Evolutionary conservation across 2,329 filamentous ascomycete species (phyloP).

Genomic region (Aspergillus sergii): DNA sequence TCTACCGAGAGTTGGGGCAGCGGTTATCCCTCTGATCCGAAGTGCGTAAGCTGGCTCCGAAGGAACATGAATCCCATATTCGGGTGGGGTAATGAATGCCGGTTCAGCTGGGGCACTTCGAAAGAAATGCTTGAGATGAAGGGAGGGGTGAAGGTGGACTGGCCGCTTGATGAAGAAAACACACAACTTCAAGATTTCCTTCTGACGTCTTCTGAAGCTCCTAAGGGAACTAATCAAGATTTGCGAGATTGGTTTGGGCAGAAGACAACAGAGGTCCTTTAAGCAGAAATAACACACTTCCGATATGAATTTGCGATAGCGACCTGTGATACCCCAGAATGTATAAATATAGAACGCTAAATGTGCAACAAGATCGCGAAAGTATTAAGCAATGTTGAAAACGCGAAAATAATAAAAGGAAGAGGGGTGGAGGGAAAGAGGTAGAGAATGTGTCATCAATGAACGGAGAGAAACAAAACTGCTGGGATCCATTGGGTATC

Average conservation of each 20-base stretch:
- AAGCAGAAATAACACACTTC: constrained; percentile 24
- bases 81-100: constrained; percentile 89
- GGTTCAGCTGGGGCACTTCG: constrained; percentile 94
- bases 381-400: constrained; percentile 3
- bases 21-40: constrained; percentile 86
- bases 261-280: constrained; percentile 73
- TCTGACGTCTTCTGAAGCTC: constrained; percentile 36
- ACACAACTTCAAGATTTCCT: constrained; percentile 79
- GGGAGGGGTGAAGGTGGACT: constrained; percentile 73
- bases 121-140: constrained; percentile 91
- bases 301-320: not conserved
- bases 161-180: constrained; percentile 75
- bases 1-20: constrained; percentile 72
- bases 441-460: not conserved
- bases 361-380: not conserved
- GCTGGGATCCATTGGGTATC: constrained; percentile 13
- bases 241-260: constrained; percentile 79
- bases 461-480: not conserved
- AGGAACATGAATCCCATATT: constrained; percentile 89
- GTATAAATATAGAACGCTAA: not conserved
- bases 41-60: constrained; percentile 80
- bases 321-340: constrained; percentile 29
- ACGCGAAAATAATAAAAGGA: not conserved
- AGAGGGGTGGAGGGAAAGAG: not conserved
- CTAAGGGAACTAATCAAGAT: constrained; percentile 60